Base-by-base conservation (phyloP, 495 filamentous ascomycete species). In the Podospora pseudopauciseta region DNA sequence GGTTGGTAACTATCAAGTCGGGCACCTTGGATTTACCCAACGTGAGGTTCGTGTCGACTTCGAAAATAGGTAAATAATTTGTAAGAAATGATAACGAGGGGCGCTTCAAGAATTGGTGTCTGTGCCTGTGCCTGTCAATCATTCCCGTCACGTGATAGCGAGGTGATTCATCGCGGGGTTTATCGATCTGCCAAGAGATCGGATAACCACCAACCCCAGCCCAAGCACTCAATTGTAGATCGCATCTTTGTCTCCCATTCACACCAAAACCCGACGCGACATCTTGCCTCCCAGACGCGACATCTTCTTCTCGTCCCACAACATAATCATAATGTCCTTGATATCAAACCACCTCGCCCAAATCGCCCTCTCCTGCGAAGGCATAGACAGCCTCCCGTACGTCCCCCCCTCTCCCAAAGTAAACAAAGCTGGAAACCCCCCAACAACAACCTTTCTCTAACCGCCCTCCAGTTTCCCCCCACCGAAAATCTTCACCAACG, bases 401-500 rank as follows among this genome's bases (percentile, higher is more conserved):
- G 91, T 80, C 19, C 11, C 34, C 59, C 59, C 60, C 59, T 32
- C 27, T 61, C 32, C 15, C 26, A 64, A 44, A 67, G 56, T 64
- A 62, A 67, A 65, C 65, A 68, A 66, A 57, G 44, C 57, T 60
- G 30, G 34, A 16, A 13, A 23, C 44, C 53, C 59, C 27, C 44
- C 23, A 1, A 1, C 0, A 5, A 28, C 53, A 55, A 19, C 44
- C 28, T 28, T 32, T 32, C 30, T 32, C 30, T 32, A 32, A 32
- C 30, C 26, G 23, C 30, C 34, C 26, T 57, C 27, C 72, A 94
- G 92, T 20, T 99, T 99, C 72, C 92, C 92, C 27, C 86, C 86
- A 16, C 92, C 95, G n/a, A 96, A 92, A 73, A 92, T 94, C 74
- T 99, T 98, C 80, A 96, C 94, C 70, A 97, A 96, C 78, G 92